Conservation (phyloP, 495 filamentous ascomycete genomes). For the Stereocaulon alpinum region DNA sequence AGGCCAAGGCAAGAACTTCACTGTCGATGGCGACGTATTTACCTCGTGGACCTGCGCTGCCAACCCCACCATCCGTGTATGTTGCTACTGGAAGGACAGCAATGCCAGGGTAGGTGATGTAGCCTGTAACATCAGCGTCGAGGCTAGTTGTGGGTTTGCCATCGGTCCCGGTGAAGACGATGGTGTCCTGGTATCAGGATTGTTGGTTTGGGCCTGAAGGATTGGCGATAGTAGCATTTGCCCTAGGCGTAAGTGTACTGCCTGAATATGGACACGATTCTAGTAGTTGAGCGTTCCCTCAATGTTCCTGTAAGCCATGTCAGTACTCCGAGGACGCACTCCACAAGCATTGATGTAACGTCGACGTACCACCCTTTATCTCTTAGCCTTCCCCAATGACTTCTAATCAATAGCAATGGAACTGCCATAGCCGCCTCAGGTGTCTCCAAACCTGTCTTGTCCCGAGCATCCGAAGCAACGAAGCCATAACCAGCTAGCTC, state of each 20-base stretch:
- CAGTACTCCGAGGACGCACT: not conserved
- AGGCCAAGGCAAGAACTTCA: constrained; percentile 59
- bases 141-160: constrained; percentile 63
- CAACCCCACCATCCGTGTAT: constrained; percentile 67
- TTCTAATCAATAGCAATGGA: constrained; percentile 52
- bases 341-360: not conserved
- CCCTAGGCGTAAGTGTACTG: constrained; percentile 44
- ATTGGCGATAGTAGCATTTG: constrained; percentile 40
- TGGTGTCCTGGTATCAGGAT: constrained; percentile 56
- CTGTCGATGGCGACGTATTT: constrained; percentile 53
- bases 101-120: constrained; percentile 46
- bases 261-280: constrained; percentile 60
- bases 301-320: constrained; percentile 42
- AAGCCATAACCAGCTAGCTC: constrained; percentile 63
- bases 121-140: constrained; percentile 50
- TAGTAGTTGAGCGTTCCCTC: constrained; percentile 68
- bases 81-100: constrained; percentile 56
- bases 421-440: constrained; percentile 58
- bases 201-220: constrained; percentile 55
- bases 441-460: constrained; percentile 75
- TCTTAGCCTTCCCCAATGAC: constrained; percentile 49
- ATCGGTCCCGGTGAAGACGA: constrained; percentile 56
- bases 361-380: constrained; percentile 56
- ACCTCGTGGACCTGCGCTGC: constrained; percentile 48
- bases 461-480: constrained; percentile 46